Evolutionary conservation across 2,329 filamentous ascomycete species (phyloP), one percentile per base, ranked within the genome.

Genomic region (Waltergamsia citrina): DNA sequence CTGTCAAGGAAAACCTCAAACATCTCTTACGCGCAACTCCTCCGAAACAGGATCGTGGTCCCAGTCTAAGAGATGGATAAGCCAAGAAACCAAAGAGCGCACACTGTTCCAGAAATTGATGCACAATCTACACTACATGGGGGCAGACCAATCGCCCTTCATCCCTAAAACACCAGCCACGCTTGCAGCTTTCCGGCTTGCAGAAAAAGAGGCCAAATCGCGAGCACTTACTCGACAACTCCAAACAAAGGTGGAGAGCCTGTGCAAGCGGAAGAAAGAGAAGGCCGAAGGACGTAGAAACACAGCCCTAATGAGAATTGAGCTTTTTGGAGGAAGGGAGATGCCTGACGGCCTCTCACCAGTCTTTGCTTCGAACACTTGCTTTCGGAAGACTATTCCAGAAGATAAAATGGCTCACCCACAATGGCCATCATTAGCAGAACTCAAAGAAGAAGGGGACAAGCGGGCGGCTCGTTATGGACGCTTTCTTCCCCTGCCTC

Each of bases 41-140:
- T 6, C 34, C 26, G 45, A 53, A 7, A 27, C 44, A 18, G 55
- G 48, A 20, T 46, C 47, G 15, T 61, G 58, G 57, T 51, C 57
- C 11, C 54, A 60, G 23, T 61, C 59, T 31, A 59, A 51, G 41
- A 50, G 50, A 34, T 63, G 60, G 60, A 44, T 51, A n/a, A 62
- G 56, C 40, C 38, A 47, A 8, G 48, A 51, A 25, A 52, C 51
- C 15, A 50, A 48, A 27, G 54, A 57, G 32, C 50, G 52, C n/a
- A 46, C 41, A 20, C 46, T 40, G 5, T 62, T 57, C 36, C 44
- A 53, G n/a, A 60, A 49, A 39, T 47, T 57, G 45, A 44, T 47
- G 43, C 41, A 47, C n/a, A 56, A 56, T 29, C 38, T 63, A 32
- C 50, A 46, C 15, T 51, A 56, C 31, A 53, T 59, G 33, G 46